Evolutionary conservation across 768 basidiomycete species (phyloP), one percentile per base, ranked within the genome.

Genomic region (Macrolepiota dolichaula): DNA sequence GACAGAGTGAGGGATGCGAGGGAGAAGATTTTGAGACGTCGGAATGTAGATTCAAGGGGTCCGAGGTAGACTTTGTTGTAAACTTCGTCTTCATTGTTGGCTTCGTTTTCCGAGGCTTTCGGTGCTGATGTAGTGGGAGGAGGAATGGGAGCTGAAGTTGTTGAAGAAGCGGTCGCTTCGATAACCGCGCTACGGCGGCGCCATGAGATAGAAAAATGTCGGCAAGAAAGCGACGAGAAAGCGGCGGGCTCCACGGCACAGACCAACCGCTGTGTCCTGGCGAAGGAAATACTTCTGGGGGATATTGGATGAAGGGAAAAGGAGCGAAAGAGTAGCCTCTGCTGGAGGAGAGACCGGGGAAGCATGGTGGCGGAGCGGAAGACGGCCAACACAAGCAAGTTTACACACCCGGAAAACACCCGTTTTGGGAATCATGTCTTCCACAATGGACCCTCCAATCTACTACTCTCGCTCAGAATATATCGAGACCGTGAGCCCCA

Each of bases 391-490:
- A 51, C 61, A 17, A 42, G n/a, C 2, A n/a, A 42, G 3, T 1
- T 6, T 44, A 44, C 10, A 24, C 36, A 12, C 61, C 19, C 50
- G 59, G 49, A 40, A 55, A 54, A n/a, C 42, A 44, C 37, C 47
- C n/a, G 29, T 40, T 51, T 55, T 57, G 46, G 53, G 29, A 37
- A 46, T 52, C 24, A 17, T 36, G 13, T 42, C 42, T 27, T 35
- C 55, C 53, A 49, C 47, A 36, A 89, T 91, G 88, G 88, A 92
- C 32, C 75, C 84, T 17, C 87, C 87, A 6, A 85, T 93, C 42
- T 89, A 86, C 74, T 94, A 94, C 71, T 84, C 88, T 12, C 88
- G 88, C 64, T 77, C 85, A 32, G 93, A 95, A 73, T 94, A 88
- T 73, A 95, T 95, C 49, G 93, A 95, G 77, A 95, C 92, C 59